Evolutionary conservation across 176 grass and related monocot genomes (phyloP).

Genomic region (Elaeis guineensis): DNA sequence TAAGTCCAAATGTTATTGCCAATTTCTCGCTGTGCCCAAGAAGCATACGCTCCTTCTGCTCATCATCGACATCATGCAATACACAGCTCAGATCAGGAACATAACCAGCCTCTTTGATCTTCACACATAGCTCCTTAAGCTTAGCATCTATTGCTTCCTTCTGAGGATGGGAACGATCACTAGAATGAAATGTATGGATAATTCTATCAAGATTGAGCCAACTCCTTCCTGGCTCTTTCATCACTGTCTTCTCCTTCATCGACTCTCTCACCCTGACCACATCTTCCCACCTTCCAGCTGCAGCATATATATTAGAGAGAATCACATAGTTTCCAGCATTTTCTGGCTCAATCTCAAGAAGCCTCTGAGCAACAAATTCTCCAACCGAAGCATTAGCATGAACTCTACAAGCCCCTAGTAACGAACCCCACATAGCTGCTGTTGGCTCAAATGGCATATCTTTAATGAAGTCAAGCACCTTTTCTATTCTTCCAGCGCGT

Average conservation of each 20-base stretch:
- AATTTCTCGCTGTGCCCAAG: conserved; percentile 69
- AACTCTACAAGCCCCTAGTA: conserved; percentile 64
- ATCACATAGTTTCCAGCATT: conserved; percentile 84
- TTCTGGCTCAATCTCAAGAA: conserved; percentile 57
- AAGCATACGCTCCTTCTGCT: conserved; percentile 65
- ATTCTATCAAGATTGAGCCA: conserved; percentile 61
- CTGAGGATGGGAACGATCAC: conserved; percentile 43
- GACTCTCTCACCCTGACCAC: conserved; percentile 48
- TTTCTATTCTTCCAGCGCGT: conserved; percentile 46
- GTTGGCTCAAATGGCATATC: conserved; percentile 61
- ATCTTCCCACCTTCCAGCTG: conserved; percentile 60
- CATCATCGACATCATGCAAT: conserved; percentile 79
- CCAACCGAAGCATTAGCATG: conserved; percentile 47
- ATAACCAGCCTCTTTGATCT: conserved; percentile 69
- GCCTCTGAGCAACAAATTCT: conserved; percentile 47
- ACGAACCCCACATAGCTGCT: conserved; percentile 55
- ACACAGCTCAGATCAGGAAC: conserved; percentile 60
- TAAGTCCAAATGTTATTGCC: conserved; percentile 67
- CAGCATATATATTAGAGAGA: conserved; percentile 83
- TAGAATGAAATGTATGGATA: conserved; percentile 51
- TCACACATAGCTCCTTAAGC: conserved; percentile 37
- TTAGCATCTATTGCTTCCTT: conserved; percentile 54
- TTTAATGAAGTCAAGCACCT: conserved; percentile 41
- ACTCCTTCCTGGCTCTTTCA: conserved; percentile 62
- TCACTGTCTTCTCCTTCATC: conserved; percentile 54